Evolutionary conservation across 495 filamentous ascomycete species (phyloP).

Genomic region (Tetracladium setigerum): DNA sequence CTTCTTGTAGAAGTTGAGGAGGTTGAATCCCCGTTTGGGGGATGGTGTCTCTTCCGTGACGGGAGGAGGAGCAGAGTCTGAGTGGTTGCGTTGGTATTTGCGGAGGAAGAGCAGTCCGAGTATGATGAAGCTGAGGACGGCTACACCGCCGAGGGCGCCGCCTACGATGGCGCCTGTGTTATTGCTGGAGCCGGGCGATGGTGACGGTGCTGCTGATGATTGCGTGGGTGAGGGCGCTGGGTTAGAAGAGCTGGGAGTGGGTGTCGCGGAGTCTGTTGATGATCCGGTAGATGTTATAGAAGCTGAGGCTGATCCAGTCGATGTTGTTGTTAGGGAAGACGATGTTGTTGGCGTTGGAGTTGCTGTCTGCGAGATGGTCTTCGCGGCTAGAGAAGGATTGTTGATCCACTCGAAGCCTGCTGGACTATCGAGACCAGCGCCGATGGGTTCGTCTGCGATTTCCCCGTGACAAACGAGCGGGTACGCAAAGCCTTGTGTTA

Average conservation of each 20-base stretch:
- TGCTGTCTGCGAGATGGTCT: background rate
- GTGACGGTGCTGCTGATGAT: too few species aligned
- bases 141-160: background rate
- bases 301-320: background rate
- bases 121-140: background rate
- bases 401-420: conserved; percentile 1
- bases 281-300: background rate
- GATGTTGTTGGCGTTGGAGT: background rate
- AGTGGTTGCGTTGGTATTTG: background rate
- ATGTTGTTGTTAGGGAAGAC: background rate
- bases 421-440: background rate
- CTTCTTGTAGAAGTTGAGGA: too few species aligned
- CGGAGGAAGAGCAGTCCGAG: background rate
- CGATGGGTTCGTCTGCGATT: background rate
- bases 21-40: too few species aligned
- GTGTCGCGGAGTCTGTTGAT: too few species aligned
- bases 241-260: too few species aligned
- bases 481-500: background rate
- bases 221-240: too few species aligned
- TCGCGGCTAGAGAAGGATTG: background rate
- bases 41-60: too few species aligned
- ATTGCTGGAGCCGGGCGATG: background rate
- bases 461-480: conserved; percentile 1
- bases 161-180: conserved; percentile 3
- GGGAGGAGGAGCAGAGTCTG: too few species aligned